phyloP scores from a whole-genome alignment of 2,329 filamentous ascomycete species.

The Elsinoe fawcettii region DNA sequence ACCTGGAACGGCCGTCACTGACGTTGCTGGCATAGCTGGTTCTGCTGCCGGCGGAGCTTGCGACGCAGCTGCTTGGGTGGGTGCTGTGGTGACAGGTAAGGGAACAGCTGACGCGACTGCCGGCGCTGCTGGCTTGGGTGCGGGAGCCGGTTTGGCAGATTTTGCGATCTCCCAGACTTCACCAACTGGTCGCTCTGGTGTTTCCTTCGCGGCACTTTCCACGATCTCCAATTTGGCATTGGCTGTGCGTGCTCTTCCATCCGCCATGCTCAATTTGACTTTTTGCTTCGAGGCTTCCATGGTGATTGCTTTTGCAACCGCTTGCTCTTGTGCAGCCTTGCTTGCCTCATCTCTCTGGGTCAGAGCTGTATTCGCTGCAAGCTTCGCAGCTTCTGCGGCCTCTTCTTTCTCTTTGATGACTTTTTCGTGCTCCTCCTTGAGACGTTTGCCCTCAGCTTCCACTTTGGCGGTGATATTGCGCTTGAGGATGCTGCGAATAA shows the following conservation, averaged over 20 bases:
- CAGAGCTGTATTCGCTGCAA: not conserved
- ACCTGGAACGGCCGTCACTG: slow-evolving; percentile 9
- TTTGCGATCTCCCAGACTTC: slow-evolving; percentile 85
- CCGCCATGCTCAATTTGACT: slow-evolving; percentile 41
- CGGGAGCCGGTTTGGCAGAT: slow-evolving; percentile 36
- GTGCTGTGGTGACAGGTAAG: not conserved
- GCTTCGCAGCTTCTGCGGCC: slow-evolving; percentile 33
- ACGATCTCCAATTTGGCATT: slow-evolving; percentile 70
- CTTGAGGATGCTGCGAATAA: slow-evolving; percentile 42
- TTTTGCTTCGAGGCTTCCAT: slow-evolving; percentile 41
- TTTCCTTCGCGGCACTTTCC: slow-evolving; percentile 73
- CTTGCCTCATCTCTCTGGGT: slow-evolving; percentile 15
- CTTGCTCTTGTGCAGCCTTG: slow-evolving; percentile 25
- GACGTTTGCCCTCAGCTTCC: slow-evolving; percentile 33
- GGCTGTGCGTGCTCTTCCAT: slow-evolving; percentile 63
- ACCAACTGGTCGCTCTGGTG: slow-evolving; percentile 70
- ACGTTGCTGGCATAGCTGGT: slow-evolving; percentile 9
- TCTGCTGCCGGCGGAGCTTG: not conserved
- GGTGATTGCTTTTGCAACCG: slow-evolving; percentile 23
- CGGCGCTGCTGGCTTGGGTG: slow-evolving; percentile 19
- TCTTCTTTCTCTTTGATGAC: slow-evolving; percentile 19
- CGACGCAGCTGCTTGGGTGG: not conserved
- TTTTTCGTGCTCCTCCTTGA: slow-evolving; percentile 30
- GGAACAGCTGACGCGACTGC: slow-evolving; percentile 19
- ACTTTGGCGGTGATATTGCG: slow-evolving; percentile 52